phyloP scores from a whole-genome alignment of 257 asterid genomes.

The Phtheirospermum japonicum region DNA sequence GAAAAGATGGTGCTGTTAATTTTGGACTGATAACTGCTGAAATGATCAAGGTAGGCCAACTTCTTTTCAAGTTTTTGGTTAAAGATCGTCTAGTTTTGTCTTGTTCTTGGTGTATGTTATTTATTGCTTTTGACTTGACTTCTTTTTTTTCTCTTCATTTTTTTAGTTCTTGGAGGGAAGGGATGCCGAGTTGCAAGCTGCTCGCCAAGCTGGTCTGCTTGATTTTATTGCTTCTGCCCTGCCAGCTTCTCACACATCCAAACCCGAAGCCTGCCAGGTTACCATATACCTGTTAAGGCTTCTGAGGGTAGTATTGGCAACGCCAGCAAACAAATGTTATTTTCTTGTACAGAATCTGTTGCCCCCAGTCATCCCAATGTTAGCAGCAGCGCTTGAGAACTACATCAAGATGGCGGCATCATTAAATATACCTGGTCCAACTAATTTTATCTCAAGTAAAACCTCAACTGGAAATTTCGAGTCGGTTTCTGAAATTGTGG shows the following conservation, averaged over 20 bases:
- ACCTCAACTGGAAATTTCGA: slow-evolving; percentile 58
- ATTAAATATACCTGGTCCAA: slow-evolving; percentile 54
- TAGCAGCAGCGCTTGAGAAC: slow-evolving; percentile 93
- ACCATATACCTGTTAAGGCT: slow-evolving; percentile 79
- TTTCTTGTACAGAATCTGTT: slow-evolving; percentile 92
- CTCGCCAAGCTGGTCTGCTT: slow-evolving; percentile 95
- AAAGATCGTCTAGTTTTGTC: slow-evolving; percentile 19
- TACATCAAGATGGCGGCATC: slow-evolving; percentile 92
- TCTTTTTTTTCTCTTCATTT: slow-evolving; percentile 14
- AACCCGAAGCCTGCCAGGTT: slow-evolving; percentile 94
- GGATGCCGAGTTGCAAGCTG: slow-evolving; percentile 94
- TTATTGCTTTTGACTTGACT: slow-evolving; percentile 30
- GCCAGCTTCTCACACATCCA: slow-evolving; percentile 95
- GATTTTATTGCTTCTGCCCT: slow-evolving; percentile 98
- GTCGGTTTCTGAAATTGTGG: slow-evolving; percentile 71
- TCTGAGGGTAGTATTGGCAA: slow-evolving; percentile 62
- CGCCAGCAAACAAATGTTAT: slow-evolving; percentile 68
- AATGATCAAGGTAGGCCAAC: slow-evolving; percentile 71
- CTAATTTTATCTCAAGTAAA: slow-evolving; percentile 52
- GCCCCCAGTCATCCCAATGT: slow-evolving; percentile 95
- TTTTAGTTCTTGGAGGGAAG: slow-evolving; percentile 82
- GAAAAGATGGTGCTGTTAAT: slow-evolving; percentile 89
- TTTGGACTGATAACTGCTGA: slow-evolving; percentile 91
- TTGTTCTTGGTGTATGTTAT: slow-evolving; percentile 23
- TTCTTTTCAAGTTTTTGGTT: slow-evolving; percentile 2